Conservation (phyloP, 176 grass and related monocot genomes). For the Oryza officinalis region DNA sequence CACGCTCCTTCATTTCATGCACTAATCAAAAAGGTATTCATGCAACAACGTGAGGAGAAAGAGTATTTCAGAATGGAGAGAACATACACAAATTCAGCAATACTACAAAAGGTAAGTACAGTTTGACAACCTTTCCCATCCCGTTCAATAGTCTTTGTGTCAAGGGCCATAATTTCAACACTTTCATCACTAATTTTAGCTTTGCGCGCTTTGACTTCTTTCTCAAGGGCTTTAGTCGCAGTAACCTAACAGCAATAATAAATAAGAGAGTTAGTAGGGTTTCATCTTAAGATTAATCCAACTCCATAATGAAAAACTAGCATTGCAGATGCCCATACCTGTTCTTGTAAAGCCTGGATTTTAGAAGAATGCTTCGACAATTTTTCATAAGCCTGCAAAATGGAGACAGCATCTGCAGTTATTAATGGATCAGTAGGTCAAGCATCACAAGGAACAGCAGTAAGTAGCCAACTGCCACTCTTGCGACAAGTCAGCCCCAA, state of each 20-base stretch:
- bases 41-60: background rate
- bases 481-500: background rate
- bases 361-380: conserved; percentile 58
- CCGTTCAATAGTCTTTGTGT: conserved; percentile 58
- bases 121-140: conserved; percentile 65
- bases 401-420: background rate
- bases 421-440: background rate
- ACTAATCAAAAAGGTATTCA: conserved; percentile 32
- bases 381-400: conserved; percentile 70
- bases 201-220: conserved; percentile 73
- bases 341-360: conserved; percentile 69
- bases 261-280: conserved; percentile 5
- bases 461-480: background rate
- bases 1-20: conserved; percentile 45
- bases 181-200: conserved; percentile 59
- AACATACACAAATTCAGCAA: conserved; percentile 15
- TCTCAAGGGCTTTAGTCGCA: conserved; percentile 75
- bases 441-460: conserved; percentile 11
- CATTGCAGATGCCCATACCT: conserved; percentile 47
- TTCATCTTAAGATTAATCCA: conserved; percentile 15
- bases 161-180: conserved; percentile 48
- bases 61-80: background rate
- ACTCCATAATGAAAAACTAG: background rate
- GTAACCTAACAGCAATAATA: conserved; percentile 47
- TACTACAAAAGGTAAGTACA: conserved; percentile 14